Evolutionary conservation across 306 rosid genomes (phyloP).

Genomic region (Lablab purpureus): DNA sequence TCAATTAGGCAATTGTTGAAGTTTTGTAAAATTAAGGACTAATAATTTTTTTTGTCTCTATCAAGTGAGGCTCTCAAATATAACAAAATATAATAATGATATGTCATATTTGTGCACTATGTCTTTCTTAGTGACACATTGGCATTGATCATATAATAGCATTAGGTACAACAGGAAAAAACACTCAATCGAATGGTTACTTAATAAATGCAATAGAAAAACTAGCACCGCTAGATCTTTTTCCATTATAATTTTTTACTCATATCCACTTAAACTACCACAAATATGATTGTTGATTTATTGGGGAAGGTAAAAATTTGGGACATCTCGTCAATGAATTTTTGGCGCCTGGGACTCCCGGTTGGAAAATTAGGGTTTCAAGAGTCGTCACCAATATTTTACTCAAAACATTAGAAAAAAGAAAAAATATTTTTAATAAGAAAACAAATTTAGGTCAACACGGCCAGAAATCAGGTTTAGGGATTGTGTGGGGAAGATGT

Average conservation of each 20-base stretch:
- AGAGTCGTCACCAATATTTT: no score
- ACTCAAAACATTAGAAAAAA: no score
- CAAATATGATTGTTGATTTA: constrained; percentile 8
- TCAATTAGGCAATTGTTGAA: no score
- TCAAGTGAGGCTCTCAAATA: constrained; percentile 26
- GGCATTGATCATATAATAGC: neutral
- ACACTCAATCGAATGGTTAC: constrained; percentile 10
- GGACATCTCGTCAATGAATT: no score
- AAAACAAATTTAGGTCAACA: no score
- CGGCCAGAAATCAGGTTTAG: no score
- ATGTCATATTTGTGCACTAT: constrained; percentile 29
- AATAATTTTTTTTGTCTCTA: no score
- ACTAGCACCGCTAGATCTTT: constrained; percentile 26
- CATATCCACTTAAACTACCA: constrained; percentile 27
- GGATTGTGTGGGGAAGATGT: no score
- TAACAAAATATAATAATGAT: constrained; percentile 17
- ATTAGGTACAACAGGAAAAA: constrained; percentile 32
- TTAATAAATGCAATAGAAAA: constrained; percentile 39
- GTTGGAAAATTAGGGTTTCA: no score
- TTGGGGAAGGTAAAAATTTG: constrained; percentile 14
- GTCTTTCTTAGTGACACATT: neutral
- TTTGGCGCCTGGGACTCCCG: no score
- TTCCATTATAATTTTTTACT: constrained; percentile 29
- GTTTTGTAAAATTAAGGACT: no score
- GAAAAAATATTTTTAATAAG: no score